phyloP scores from a whole-genome alignment of 495 filamentous ascomycete genomes.

The Symbiotaphrina buchneri region DNA sequence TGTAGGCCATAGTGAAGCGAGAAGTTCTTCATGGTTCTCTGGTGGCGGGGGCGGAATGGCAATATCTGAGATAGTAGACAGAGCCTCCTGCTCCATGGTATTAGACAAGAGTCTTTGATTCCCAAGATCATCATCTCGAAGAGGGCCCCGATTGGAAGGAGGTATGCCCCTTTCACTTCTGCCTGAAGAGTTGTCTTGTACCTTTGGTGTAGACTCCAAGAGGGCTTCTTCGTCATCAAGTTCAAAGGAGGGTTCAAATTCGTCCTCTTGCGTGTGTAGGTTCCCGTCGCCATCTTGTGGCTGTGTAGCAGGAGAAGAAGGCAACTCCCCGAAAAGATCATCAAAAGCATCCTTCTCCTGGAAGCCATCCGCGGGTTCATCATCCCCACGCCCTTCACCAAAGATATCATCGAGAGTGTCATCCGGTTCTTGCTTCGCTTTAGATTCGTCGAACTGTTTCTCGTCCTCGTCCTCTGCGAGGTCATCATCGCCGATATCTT shows the following conservation, averaged over 20 bases:
- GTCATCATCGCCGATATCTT: constrained; percentile 60
- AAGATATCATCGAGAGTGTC: constrained; percentile 9
- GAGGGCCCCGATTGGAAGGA: too few species aligned
- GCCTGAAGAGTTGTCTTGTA: not conserved
- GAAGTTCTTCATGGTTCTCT: constrained; percentile 39
- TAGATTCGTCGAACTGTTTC: constrained; percentile 7
- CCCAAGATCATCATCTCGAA: constrained; percentile 11
- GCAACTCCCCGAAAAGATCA: constrained; percentile 19
- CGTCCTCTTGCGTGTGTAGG: constrained; percentile 6
- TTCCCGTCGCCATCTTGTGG: constrained; percentile 15
- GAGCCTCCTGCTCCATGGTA: too few species aligned
- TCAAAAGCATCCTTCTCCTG: constrained; percentile 20
- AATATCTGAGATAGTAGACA: too few species aligned
- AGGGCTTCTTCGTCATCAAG: constrained; percentile 3
- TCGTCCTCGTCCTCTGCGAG: constrained; percentile 40
- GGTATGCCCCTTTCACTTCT: constrained; percentile 1
- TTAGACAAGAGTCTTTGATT: too few species aligned
- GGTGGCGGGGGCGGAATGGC: constrained; percentile 26
- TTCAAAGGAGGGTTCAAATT: constrained; percentile 2
- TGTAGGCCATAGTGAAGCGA: constrained; percentile 44
- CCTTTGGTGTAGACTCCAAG: not conserved
- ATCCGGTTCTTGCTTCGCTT: too few species aligned
- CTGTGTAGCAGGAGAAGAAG: constrained; percentile 13
- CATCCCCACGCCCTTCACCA: not conserved
- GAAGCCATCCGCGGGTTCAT: not conserved